Evolutionary conservation across 306 rosid species (phyloP).

Genomic region (Ormosia semicastrata): DNA sequence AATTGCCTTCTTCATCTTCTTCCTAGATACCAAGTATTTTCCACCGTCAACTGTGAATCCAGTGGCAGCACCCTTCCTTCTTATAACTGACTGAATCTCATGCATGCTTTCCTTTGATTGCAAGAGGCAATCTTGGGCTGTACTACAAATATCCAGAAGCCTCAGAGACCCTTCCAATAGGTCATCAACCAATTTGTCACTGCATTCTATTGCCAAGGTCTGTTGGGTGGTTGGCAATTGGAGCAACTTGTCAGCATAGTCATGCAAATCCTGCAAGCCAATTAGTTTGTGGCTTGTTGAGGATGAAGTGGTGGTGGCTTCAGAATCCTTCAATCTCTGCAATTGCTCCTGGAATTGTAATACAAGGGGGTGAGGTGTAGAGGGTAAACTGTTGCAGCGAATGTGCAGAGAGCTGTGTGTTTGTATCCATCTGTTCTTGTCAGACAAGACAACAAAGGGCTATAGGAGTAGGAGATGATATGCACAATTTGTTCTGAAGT

Average conservation of each 20-base stretch:
- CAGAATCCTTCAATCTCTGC: conserved; percentile 34
- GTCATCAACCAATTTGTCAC: conserved; percentile 21
- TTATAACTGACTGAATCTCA: conserved; percentile 24
- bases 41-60: conserved; percentile 26
- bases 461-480: conserved; percentile 8
- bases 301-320: conserved; percentile 26
- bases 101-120: conserved; percentile 34
- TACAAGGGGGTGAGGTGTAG: conserved; percentile 32
- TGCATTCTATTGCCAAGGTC: conserved; percentile 14
- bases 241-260: conserved; percentile 34
- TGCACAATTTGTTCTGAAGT: conserved; percentile 7
- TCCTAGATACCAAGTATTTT: conserved; percentile 37
- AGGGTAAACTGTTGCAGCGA: conserved; percentile 41
- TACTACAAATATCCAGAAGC: conserved; percentile 35
- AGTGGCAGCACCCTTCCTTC: conserved; percentile 26
- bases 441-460: neutral
- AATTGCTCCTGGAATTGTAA: conserved; percentile 37
- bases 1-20: conserved; percentile 31
- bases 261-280: conserved; percentile 36
- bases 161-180: conserved; percentile 29
- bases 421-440: conserved; percentile 36
- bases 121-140: conserved; percentile 32
- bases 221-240: conserved; percentile 24
- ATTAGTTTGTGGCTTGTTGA: conserved; percentile 18
- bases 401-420: conserved; percentile 31